Base-by-base conservation (phyloP, 805 yeast species). In the Saccharomyces jurei region DNA sequence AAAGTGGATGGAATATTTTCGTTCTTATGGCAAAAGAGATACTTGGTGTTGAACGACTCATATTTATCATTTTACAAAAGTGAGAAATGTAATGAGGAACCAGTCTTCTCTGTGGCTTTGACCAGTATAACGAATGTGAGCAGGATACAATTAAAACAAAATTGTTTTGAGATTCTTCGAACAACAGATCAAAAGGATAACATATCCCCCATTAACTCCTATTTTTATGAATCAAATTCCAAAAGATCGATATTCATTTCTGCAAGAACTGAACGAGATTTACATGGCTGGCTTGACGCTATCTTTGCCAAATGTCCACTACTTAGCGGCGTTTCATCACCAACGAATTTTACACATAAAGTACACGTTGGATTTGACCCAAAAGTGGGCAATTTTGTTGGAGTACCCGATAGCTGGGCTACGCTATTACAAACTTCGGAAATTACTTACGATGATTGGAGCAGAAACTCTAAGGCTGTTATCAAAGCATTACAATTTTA, bases 391-490 rank as follows among this genome's bases (percentile, higher is more conserved):
- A 85, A 84, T 44, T 89, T 86, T 69, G 87, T 94, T 0, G 97
- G 96, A 2, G 77, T 92, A 54, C 98, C 97, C 1, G 83, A 82
- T 21, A 91, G 89, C 60, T 91, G 97, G 97, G 89, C 29, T 6
- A 36, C 17, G 17, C 44, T 36, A 21, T 10, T 36, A 17, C 44
- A 36, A 36, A 36, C 44, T 10, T 87, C 94, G 54, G 92, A 96
- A 54, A 90, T 94, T 59, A 87, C 97, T 2, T 84, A 83, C 56
- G 92, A 86, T 61, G 99, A 94, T 66, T 94, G 91, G 80, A 83
- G 86, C 64, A 88, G 87, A 60, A 91, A 94, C 69, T 97, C 99
- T 0, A 91, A 89, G 64, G 98, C 97, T 0, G 97, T 94, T 25
- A 87, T 87, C 73, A 96, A 89, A 65, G 95, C 88, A 41, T 83